These are phyloP conservation scores for Takashimella tepidaria DNA, from an alignment of 1,284 basidiomycete genomes.

Conservation along the genomic window DNA sequence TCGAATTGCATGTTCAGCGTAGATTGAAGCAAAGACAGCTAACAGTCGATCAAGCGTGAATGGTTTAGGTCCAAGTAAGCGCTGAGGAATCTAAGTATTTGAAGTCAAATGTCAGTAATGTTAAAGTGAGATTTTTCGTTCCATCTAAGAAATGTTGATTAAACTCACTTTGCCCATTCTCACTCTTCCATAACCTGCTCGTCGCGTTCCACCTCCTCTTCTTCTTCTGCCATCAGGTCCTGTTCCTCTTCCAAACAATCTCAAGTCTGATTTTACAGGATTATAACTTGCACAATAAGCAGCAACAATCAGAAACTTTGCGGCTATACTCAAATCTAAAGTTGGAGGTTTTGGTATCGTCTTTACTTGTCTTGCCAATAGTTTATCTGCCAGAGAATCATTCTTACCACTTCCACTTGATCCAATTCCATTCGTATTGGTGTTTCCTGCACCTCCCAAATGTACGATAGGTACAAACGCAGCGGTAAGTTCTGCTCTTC, in stretches of 20 bases:
- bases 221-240: conserved; percentile 61
- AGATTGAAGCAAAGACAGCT: conserved; percentile 73
- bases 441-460: no score
- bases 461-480: conserved; percentile 19
- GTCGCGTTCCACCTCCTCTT: conserved; percentile 50
- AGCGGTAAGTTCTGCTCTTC: conserved; percentile 25
- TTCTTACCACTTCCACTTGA: no score
- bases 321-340: conserved; percentile 55
- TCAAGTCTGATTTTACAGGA: conserved; percentile 70
- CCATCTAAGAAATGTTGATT: conserved; percentile 73
- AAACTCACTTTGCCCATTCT: conserved; percentile 50
- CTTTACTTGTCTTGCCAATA: conserved; percentile 1
- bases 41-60: conserved; percentile 79
- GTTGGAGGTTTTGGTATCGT: conserved; percentile 25
- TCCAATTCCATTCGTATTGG: no score
- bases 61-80: conserved; percentile 69
- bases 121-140: conserved; percentile 72
- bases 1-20: conserved; percentile 68
- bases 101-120: conserved; percentile 77
- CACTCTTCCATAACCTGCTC: conserved; percentile 42
- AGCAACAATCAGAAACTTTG: conserved; percentile 72
- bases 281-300: conserved; percentile 83
- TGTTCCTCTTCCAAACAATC: conserved; percentile 67
- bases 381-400: background rate
- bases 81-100: conserved; percentile 73